Conservation (phyloP, 2,329 filamentous ascomycete species). For the Hymenoscyphus occultus region DNA sequence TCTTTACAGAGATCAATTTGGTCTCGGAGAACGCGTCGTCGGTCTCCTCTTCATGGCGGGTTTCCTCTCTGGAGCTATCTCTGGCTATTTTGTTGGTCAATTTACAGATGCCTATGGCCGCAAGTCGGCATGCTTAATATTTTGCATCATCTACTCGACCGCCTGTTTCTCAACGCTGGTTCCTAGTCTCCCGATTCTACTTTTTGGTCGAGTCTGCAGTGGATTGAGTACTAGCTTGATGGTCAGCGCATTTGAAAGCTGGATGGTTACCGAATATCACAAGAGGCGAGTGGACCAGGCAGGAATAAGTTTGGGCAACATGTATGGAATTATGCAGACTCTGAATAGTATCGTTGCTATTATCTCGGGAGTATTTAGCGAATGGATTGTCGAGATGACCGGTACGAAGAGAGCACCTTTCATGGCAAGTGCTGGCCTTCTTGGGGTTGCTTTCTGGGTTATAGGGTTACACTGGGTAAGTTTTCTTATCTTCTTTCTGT, state of each 20-base stretch:
- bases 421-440: constrained; percentile 43
- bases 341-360: constrained; percentile 57
- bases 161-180: constrained; percentile 52
- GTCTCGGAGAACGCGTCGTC: constrained; percentile 31
- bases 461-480: constrained; percentile 51
- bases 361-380: constrained; percentile 49
- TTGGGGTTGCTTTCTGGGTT: constrained; percentile 43
- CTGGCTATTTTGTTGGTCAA: constrained; percentile 34
- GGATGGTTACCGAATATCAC: constrained; percentile 59
- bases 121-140: constrained; percentile 50
- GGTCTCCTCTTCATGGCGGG: constrained; percentile 35
- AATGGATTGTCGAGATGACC: constrained; percentile 47
- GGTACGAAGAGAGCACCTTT: constrained; percentile 53
- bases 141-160: constrained; percentile 51
- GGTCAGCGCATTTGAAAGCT: constrained; percentile 59
- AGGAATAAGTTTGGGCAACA: constrained; percentile 44
- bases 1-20: constrained; percentile 36
- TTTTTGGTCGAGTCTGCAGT: constrained; percentile 51
- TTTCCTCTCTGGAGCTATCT: constrained; percentile 35
- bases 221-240: constrained; percentile 55
- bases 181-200: constrained; percentile 43
- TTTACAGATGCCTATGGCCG: constrained; percentile 39
- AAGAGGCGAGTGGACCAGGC: constrained; percentile 43
- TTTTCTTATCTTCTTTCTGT: background rate
- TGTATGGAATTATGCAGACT: constrained; percentile 53